A percentile compares a stretch with the other conserved stretches of the same genome.
phyloP scores from a whole-genome alignment of 495 filamentous ascomycete genomes.

The Amphirosellinia nigrospora region DNA sequence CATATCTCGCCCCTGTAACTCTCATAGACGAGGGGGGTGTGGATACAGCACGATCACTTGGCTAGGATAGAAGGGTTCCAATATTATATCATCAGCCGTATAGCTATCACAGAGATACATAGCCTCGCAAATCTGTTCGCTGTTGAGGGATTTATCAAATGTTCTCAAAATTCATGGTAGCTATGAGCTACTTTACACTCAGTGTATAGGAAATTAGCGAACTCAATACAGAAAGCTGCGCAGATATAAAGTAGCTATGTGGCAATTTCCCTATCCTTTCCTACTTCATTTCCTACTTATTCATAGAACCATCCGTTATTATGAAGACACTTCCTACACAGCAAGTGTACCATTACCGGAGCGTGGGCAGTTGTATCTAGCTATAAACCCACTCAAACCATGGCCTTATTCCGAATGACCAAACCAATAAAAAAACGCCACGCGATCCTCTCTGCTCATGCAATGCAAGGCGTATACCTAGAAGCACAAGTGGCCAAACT shows the following conservation, averaged over 20 bases:
- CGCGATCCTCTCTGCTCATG: background rate
- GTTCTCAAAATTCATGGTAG: too few species aligned
- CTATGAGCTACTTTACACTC: background rate
- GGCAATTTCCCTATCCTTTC: background rate
- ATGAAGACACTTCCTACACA: background rate
- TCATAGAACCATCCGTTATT: background rate
- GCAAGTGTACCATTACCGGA: background rate
- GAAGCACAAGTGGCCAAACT: background rate
- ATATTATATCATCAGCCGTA: too few species aligned
- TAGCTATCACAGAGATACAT: too few species aligned
- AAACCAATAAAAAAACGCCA: background rate
- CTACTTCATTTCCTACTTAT: background rate
- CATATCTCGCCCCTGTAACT: too few species aligned
- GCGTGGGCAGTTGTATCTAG: background rate
- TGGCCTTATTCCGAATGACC: background rate
- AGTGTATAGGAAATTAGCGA: background rate
- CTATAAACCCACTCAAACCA: background rate
- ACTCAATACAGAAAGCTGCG: background rate
- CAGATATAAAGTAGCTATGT: background rate
- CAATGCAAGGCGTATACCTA: conserved; percentile 1
- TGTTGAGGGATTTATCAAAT: too few species aligned
- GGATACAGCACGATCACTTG: too few species aligned
- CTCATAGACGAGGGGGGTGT: too few species aligned
- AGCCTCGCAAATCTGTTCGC: too few species aligned
- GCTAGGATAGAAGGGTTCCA: too few species aligned